Percentiles rank a stretch among this genome's conserved stretches.
These are phyloP conservation scores for Pseudogymnoascus sp. DNA, from an alignment of 2,329 filamentous ascomycete genomes.

Conservation along the genomic window DNA sequence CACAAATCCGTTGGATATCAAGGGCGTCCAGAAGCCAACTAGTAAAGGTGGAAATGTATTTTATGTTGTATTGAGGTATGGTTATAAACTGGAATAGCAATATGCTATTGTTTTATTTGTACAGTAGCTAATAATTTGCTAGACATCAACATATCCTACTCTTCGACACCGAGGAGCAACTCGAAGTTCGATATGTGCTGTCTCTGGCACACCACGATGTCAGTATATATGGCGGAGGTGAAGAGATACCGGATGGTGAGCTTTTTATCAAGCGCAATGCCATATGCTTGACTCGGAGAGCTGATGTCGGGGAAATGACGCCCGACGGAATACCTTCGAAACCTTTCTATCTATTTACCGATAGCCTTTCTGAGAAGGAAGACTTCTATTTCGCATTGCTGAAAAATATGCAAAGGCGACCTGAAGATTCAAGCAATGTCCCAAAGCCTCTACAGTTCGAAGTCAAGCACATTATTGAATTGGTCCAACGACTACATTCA, in stretches of 20 bases:
- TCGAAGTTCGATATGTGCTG: slow-evolving; percentile 93
- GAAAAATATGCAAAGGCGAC: slow-evolving; percentile 67
- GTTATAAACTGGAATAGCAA: slow-evolving; percentile 13
- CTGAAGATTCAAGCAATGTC: slow-evolving; percentile 45
- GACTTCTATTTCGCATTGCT: slow-evolving; percentile 95
- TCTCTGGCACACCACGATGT: slow-evolving; percentile 82
- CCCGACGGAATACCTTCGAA: slow-evolving; percentile 55
- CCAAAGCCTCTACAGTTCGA: slow-evolving; percentile 71
- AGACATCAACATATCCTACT: slow-evolving; percentile 95
- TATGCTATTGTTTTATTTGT: slow-evolving; percentile 13
- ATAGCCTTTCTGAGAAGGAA: slow-evolving; percentile 93
- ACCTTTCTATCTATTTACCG: slow-evolving; percentile 89
- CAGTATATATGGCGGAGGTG: slow-evolving; percentile 73
- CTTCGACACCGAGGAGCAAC: slow-evolving; percentile 89
- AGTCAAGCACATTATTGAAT: slow-evolving; percentile 73
- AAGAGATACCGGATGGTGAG: slow-evolving; percentile 77
- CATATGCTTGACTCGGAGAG: slow-evolving; percentile 65
- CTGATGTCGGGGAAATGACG: slow-evolving; percentile 43
- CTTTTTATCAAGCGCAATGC: slow-evolving; percentile 93
- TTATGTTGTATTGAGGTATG: slow-evolving; percentile 77
- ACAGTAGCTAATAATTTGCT: slow-evolving; percentile 14
- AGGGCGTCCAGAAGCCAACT: slow-evolving; percentile 26
- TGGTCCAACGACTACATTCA: slow-evolving; percentile 85
- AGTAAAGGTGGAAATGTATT: slow-evolving; percentile 77
- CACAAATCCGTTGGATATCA: slow-evolving; percentile 28